Evolutionary conservation across 495 filamentous ascomycete genomes (phyloP), one percentile per base, ranked within the genome.

Genomic region (Friedmanniomyces simplex): DNA sequence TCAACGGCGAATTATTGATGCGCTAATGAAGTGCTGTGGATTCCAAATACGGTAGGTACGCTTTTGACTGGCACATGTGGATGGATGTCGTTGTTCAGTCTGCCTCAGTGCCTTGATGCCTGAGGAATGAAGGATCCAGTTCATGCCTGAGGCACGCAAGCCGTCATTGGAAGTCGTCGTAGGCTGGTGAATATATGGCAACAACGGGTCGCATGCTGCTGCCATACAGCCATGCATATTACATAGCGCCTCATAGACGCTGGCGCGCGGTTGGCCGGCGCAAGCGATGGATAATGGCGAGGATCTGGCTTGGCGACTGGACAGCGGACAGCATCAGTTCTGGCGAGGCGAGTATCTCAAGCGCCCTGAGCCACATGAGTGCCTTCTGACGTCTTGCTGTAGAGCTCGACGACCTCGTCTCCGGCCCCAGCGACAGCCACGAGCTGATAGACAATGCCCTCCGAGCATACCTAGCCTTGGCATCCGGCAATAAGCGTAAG

Each of bases 361-460:
- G 28, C 10, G 10, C 39, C 50, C 20, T 1, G 5, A 53, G 57
- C 59, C 54, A 7, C 43, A 43, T 18, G 30, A 50, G 24, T 10
- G 8, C 32, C 10, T 1, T 30, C 28, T 18, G 24, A 34, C 41
- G 5, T 47, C 2, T 7, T 10, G 20, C 6, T 41, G 45, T 66
- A 96, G 91, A 89, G 71, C 79, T 98, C 67, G 81, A 88, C 68
- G 81, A 84, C 53, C 88, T 91, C 62, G 79, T 95, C 50, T 81
- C 85, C 46, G 76, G 78, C 42, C 75, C 79, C 57, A 94, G 87
- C 72, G 73, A 82, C 39, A 80, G 82, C 49, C 80, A 93, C 73
- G 84, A 87, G 66, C 71, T 78, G 50, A 95, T 97, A 67, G 93
- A 98, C 69, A 81, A 95, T 67, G 81, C 83, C 46, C 75, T 98